A percentile compares a stretch with the other conserved stretches of the same genome.
These are phyloP conservation scores for Populus hybrid DNA, from an alignment of 441 rosid species.

Conservation along the genomic window DNA sequence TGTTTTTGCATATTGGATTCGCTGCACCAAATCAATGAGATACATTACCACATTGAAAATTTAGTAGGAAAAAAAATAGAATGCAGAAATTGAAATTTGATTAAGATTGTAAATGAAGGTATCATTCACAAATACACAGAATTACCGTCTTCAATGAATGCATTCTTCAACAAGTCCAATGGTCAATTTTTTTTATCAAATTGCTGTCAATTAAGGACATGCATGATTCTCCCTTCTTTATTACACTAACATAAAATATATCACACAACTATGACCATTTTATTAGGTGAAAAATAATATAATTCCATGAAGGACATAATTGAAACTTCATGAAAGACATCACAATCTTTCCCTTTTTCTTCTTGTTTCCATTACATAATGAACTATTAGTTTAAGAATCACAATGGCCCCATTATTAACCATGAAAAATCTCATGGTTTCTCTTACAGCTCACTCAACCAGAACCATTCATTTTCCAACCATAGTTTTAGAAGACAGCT, in stretches of 20 bases:
- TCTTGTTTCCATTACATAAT: neutral
- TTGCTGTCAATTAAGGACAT: neutral
- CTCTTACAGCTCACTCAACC: neutral
- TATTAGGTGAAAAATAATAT: neutral
- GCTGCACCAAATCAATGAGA: conserved; percentile 43
- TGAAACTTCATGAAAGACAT: neutral
- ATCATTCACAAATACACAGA: neutral
- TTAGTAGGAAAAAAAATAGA: neutral
- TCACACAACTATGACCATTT: neutral
- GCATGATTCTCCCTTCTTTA: neutral
- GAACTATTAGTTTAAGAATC: neutral
- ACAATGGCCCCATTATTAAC: neutral
- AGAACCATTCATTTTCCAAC: neutral
- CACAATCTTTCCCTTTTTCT: neutral
- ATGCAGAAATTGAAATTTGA: neutral
- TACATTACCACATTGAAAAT: conserved; percentile 7
- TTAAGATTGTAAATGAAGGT: neutral
- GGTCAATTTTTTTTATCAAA: neutral
- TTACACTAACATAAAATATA: neutral
- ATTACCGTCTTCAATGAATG: neutral
- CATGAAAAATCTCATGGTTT: neutral
- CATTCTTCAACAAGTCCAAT: neutral
- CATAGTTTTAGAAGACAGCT: neutral
- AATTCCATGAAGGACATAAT: neutral
- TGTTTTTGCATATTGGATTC: conserved; percentile 83